A percentile compares a stretch with the other conserved stretches of the same genome.
Conservation (phyloP, 1,284 basidiomycete genomes). For the Mycena citricolor region DNA sequence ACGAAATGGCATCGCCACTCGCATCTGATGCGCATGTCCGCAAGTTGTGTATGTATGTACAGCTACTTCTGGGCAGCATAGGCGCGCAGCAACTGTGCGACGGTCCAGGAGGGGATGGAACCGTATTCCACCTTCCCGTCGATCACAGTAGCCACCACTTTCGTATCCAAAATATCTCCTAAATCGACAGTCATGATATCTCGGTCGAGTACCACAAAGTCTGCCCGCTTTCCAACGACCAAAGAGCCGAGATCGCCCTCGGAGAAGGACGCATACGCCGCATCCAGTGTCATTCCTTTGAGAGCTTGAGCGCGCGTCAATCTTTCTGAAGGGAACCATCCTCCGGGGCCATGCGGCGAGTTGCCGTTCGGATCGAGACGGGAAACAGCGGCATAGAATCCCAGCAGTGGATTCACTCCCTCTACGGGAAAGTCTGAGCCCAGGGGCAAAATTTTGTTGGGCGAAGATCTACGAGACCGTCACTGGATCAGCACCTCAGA, state of each 20-base stretch:
- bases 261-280: slow-evolving; percentile 84
- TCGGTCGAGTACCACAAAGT: slow-evolving; percentile 79
- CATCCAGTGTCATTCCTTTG: slow-evolving; percentile 84
- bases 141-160: slow-evolving; percentile 42
- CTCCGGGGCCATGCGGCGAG: slow-evolving; percentile 78
- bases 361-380: slow-evolving; percentile 66
- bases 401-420: slow-evolving; percentile 73
- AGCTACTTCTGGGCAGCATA: too few species aligned
- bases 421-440: slow-evolving; percentile 95
- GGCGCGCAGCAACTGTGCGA: too few species aligned
- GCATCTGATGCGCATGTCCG: too few species aligned
- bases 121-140: slow-evolving; percentile 77
- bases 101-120: too few species aligned
- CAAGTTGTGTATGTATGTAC: too few species aligned
- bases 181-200: slow-evolving; percentile 73
- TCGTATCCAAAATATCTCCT: slow-evolving; percentile 46
- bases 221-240: slow-evolving; percentile 74
- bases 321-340: slow-evolving; percentile 77
- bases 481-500: slow-evolving; percentile 1
- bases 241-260: slow-evolving; percentile 73
- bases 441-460: slow-evolving; percentile 62
- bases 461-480: slow-evolving; percentile 40
- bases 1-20: too few species aligned
- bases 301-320: slow-evolving; percentile 75
- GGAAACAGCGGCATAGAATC: slow-evolving; percentile 86